These are phyloP conservation scores for Stellera chamaejasme DNA, from an alignment of 345 rosid species.

Conservation along the genomic window DNA sequence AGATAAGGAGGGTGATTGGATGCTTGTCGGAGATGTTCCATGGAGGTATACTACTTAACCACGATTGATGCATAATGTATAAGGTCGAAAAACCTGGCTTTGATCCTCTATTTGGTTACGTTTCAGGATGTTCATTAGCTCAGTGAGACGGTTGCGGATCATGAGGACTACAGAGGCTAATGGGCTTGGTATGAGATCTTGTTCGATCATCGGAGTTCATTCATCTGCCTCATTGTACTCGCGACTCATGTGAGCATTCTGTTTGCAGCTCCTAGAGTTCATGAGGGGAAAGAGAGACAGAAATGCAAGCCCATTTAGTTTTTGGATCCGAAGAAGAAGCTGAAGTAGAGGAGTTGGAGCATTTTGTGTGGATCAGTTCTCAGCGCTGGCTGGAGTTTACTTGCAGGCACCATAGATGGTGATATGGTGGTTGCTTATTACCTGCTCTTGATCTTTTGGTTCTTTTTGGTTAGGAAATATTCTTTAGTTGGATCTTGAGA, in stretches of 20 bases:
- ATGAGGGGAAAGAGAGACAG: slow-evolving; percentile 44
- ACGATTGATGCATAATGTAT: background rate
- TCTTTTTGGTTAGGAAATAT: slow-evolving; percentile 24
- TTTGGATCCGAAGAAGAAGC: slow-evolving; percentile 3
- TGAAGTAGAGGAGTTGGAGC: slow-evolving; percentile 17
- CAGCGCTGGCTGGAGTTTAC: slow-evolving; percentile 16
- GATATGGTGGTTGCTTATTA: background rate
- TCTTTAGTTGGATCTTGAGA: slow-evolving; percentile 13
- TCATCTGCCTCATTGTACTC: background rate
- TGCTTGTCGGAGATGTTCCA: slow-evolving; percentile 98
- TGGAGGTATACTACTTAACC: slow-evolving; percentile 57
- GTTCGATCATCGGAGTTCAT: background rate
- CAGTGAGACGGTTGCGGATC: slow-evolving; percentile 82
- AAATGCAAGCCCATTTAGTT: slow-evolving; percentile 48
- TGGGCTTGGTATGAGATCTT: slow-evolving; percentile 56
- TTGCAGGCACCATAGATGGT: background rate
- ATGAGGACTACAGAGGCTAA: slow-evolving; percentile 82
- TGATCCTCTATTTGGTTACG: background rate
- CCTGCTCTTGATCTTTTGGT: slow-evolving; percentile 12
- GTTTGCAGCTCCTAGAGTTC: slow-evolving; percentile 59
- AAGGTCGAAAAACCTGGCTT: background rate
- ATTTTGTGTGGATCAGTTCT: slow-evolving; percentile 18
- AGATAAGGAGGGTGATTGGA: slow-evolving; percentile 96
- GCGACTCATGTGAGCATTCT: slow-evolving; percentile 8
- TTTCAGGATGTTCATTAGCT: slow-evolving; percentile 67